Conservation (phyloP, 139 green algal species). For the Coelastrella sp. region DNA sequence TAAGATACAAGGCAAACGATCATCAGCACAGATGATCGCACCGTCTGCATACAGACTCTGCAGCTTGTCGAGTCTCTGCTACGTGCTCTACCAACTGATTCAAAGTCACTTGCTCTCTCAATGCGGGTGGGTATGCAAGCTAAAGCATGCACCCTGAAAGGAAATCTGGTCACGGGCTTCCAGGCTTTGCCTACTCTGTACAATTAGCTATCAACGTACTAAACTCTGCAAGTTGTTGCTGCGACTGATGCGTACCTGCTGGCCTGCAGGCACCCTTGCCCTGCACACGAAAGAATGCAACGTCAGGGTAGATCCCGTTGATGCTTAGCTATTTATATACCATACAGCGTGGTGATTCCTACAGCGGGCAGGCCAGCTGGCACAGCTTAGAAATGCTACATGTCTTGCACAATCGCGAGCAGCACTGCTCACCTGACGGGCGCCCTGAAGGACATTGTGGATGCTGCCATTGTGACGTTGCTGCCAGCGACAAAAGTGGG, state of each 20-base stretch:
- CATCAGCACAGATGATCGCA: not conserved
- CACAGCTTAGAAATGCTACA: not conserved
- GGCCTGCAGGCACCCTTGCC: constrained; percentile 6
- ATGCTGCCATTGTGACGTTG: constrained; percentile 29
- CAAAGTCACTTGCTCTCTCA: not conserved
- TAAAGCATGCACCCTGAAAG: not conserved
- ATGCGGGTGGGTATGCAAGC: not conserved
- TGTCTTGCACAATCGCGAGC: not conserved
- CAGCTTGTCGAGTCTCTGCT: not conserved
- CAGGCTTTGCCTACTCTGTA: not conserved
- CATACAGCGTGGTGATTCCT: too few species aligned
- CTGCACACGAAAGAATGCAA: not conserved
- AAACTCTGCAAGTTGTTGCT: not conserved
- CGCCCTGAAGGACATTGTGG: constrained; percentile 34
- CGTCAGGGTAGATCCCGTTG: not conserved
- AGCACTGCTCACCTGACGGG: not conserved
- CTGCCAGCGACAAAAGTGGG: not conserved
- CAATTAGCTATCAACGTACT: too few species aligned
- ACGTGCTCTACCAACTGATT: not conserved
- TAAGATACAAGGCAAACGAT: not conserved
- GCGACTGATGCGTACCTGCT: not conserved
- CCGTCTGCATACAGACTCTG: not conserved
- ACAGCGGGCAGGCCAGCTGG: not conserved
- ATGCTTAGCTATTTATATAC: not conserved
- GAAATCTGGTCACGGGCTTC: not conserved